phyloP scores from a whole-genome alignment of 2,329 filamentous ascomycete genomes.

The Chrysosporium queenslandicum region DNA sequence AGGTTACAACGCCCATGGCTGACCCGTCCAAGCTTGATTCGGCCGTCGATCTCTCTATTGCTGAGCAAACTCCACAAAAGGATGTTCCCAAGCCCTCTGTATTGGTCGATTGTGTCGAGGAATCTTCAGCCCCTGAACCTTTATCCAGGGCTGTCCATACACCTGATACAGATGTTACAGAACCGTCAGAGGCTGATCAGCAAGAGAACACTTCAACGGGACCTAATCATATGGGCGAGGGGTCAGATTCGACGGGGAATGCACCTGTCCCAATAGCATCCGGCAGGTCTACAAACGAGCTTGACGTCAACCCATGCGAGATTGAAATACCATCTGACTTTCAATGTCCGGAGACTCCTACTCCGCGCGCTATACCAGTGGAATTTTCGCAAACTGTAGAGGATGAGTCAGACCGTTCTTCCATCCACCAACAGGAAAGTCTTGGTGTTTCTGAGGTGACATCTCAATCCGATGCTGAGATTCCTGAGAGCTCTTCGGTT shows the following conservation, averaged over 20 bases:
- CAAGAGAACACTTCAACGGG: background rate
- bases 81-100: background rate
- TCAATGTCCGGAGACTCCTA: conserved; percentile 11
- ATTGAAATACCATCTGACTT: conserved; percentile 10
- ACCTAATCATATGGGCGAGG: background rate
- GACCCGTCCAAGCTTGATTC: conserved; percentile 14
- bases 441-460: background rate
- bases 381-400: background rate
- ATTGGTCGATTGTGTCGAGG: background rate
- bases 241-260: background rate
- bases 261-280: background rate
- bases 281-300: background rate
- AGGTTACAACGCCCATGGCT: background rate
- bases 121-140: background rate
- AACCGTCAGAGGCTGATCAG: background rate
- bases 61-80: background rate
- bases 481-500: background rate
- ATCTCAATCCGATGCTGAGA: background rate
- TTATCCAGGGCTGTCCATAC: background rate
- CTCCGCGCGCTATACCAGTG: conserved; percentile 10
- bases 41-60: conserved; percentile 12
- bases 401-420: background rate
- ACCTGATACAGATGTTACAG: background rate
- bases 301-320: background rate
- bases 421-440: background rate